Evolutionary conservation across 164 flowering plant genomes (phyloP), one percentile per base, ranked within the genome.

Genomic region (Brasenia schreberi): DNA sequence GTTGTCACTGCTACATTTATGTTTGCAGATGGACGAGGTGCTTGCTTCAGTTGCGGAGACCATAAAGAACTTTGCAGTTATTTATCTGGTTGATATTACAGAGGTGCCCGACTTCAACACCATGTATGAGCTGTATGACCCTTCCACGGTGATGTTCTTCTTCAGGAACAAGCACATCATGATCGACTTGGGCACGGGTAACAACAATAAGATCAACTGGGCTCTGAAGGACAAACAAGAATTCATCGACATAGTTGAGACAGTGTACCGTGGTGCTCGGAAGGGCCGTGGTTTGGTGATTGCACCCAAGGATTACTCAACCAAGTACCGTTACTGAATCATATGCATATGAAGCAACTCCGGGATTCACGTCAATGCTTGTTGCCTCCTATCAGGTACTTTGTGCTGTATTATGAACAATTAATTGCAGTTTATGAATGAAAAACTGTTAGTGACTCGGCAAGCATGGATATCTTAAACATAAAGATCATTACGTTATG

Each of bases 201-300:
- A 92, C 85, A 89, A 92, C 86, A 92, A 92, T 81, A 92, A 92
- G 78, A 89, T 89, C 80, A 92, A 92, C 74, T 92, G 98, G 96
- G 98, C 98, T 44, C 77, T 92, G 67, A 92, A 92, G 79, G 95
- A 88, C 77, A 90, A 92, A 83, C 98, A 92, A 73, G 96, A 92
- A 74, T 88, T 92, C 79, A 90, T 92, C 7, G 91, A 92, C 81
- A 92, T 92, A 62, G 78, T 92, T 17, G 98, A 92, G 77, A 90
- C 98, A 0, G 96, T 90, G 17, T 92, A 88, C 60, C 85, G 96
- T 66, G 98, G 98, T 43, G 95, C 98, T 4, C 76, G 98, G 75
- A 92, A 92, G 74, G 98, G 96, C 4, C 87, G 98, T 2, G 98
- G 98, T 78, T 81, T 88, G 11, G 98, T 92, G 27, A 92, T 90